phyloP scores from a whole-genome alignment of 129 eudicot genomes.

The Flaveria linearis region DNA sequence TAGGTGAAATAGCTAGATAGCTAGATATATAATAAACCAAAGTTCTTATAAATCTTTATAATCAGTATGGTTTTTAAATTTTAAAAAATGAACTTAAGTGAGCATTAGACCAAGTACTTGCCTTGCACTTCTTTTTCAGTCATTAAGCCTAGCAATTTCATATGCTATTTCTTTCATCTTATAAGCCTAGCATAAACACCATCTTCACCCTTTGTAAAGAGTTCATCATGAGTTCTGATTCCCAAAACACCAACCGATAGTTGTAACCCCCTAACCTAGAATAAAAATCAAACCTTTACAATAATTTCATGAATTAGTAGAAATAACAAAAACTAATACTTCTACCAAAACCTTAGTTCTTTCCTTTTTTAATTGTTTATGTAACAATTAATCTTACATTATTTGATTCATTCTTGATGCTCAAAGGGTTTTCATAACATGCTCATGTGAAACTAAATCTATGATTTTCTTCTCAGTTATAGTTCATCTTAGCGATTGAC shows the following conservation, averaged over 20 bases:
- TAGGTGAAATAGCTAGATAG: no score
- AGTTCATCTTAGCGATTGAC: slow-evolving; percentile 25
- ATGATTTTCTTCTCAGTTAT: slow-evolving; percentile 21
- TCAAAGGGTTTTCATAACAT: slow-evolving; percentile 35
- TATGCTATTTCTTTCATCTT: no score
- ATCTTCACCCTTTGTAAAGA: no score
- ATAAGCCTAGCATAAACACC: no score
- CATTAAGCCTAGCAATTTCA: no score
- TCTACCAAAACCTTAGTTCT: slow-evolving; percentile 24
- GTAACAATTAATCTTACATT: slow-evolving; percentile 26
- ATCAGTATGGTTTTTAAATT: no score
- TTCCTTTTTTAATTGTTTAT: background rate
- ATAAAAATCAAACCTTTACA: background rate
- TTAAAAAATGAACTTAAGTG: no score
- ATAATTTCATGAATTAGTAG: slow-evolving; percentile 16
- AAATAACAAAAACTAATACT: slow-evolving; percentile 16
- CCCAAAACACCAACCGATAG: slow-evolving; percentile 65
- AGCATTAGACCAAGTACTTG: no score
- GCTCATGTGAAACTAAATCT: slow-evolving; percentile 33
- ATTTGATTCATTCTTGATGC: slow-evolving; percentile 24
- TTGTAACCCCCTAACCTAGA: slow-evolving; percentile 88
- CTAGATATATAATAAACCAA: no score
- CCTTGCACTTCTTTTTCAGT: no score
- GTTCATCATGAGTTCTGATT: no score
- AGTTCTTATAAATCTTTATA: no score